A percentile compares a stretch with the other conserved stretches of the same genome.
Conservation (phyloP, 2,329 filamentous ascomycete species). For the Aureobasidium musti region DNA sequence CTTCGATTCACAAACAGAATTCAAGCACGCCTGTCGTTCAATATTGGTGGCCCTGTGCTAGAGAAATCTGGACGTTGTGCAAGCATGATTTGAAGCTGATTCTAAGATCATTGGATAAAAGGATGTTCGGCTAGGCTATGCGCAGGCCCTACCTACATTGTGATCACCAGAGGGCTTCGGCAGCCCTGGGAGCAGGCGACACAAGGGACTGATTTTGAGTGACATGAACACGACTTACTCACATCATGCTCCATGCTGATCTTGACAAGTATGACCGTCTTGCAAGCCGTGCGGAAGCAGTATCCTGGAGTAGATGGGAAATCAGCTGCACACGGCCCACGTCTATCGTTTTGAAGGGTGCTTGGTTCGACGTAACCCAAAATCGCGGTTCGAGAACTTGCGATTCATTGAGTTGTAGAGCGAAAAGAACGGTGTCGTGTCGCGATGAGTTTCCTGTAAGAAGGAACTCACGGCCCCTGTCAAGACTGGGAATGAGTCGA, state of each 20-base stretch:
- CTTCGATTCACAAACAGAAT: too few relatives aligned
- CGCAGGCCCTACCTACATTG: not conserved
- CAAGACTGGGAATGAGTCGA: too few relatives aligned
- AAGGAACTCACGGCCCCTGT: not conserved
- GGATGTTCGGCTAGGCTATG: not conserved
- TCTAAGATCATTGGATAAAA: not conserved
- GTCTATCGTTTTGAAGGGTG: not conserved
- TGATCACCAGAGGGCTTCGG: not conserved
- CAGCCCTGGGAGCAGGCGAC: not conserved
- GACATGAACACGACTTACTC: too few relatives aligned
- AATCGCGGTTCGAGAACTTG: not conserved
- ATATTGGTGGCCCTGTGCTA: too few relatives aligned
- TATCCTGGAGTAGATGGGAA: not conserved
- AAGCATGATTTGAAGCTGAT: too few relatives aligned
- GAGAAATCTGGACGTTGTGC: too few relatives aligned
- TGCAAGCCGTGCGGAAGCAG: not conserved
- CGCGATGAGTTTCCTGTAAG: not conserved
- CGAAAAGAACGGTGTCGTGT: not conserved
- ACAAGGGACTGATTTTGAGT: too few relatives aligned
- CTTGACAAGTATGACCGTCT: not conserved
- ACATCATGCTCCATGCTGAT: not conserved
- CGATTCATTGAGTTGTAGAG: not conserved
- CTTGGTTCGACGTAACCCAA: not conserved
- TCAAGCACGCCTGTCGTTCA: not conserved
- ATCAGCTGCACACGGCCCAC: not conserved